These are phyloP conservation scores for Sungouiella thailandica DNA, from an alignment of 805 yeast species.

Conservation along the genomic window DNA sequence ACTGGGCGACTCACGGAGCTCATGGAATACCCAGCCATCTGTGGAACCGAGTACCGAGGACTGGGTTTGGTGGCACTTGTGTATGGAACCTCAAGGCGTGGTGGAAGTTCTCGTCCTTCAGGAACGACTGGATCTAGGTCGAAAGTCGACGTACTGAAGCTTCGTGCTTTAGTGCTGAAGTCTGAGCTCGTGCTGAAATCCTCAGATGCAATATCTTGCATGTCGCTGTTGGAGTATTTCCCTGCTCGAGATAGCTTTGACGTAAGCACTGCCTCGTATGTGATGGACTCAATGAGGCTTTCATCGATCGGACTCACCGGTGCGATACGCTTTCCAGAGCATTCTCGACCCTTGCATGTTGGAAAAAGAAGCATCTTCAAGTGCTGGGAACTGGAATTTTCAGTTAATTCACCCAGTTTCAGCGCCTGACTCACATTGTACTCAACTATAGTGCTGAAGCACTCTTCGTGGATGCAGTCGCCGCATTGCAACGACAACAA, in stretches of 20 bases:
- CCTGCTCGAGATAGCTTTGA: slow-evolving; percentile 5
- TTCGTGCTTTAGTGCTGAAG: too few relatives aligned
- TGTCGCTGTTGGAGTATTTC: neutral
- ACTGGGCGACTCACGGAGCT: neutral
- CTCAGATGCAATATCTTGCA: too few relatives aligned
- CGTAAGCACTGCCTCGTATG: slow-evolving; percentile 10
- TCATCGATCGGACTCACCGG: slow-evolving; percentile 8
- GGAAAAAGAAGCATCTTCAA: slow-evolving; percentile 7
- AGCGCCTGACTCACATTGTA: neutral
- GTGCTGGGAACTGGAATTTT: neutral
- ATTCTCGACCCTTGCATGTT: slow-evolving; percentile 8
- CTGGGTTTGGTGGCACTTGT: neutral
- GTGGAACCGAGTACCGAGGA: neutral
- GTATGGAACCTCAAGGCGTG: too few relatives aligned
- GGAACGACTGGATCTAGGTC: neutral
- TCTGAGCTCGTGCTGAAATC: too few relatives aligned
- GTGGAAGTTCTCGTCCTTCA: too few relatives aligned
- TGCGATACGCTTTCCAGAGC: slow-evolving; percentile 3
- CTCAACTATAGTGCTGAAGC: slow-evolving; percentile 29
- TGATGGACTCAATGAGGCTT: slow-evolving; percentile 3
- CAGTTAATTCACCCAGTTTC: slow-evolving; percentile 1
- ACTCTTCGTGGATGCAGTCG: slow-evolving; percentile 55
- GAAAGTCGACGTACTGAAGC: neutral
- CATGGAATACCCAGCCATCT: neutral
- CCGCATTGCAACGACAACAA: slow-evolving; percentile 49